Evolutionary conservation across 495 filamentous ascomycete species (phyloP), one percentile per base, ranked within the genome.

Genomic region (Tetracladium marchalianum): DNA sequence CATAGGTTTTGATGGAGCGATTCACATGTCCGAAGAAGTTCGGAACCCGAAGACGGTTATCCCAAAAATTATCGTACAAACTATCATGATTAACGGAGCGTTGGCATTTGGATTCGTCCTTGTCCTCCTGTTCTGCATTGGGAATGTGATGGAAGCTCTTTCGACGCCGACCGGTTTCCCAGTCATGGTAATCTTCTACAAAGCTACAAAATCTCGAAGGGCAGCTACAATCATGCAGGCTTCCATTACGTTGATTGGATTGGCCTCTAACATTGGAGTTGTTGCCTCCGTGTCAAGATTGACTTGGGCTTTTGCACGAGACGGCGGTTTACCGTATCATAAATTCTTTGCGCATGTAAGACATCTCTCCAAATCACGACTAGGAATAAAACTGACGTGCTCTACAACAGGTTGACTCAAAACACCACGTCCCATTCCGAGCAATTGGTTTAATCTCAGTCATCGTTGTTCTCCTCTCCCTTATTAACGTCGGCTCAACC

Each of bases 221-320:
- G 70, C 65, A 1, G 63, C 69, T 5, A 70, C 57, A 31, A 50
- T 59, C 6, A 67, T 76, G 65, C 58, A 67, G 2, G 31, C 33
- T 7, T 17, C 74, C 15, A 53, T 74, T 19, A 60, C 63, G n/a
- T 51, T 70, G 32, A 55, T 69, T 2, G 61, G 63, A 35, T 62
- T 65, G 46, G 62, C 66, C 32, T 60, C 67, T 24, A 53, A 64
- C 38, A 66, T 73, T 43, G 64, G 67, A 38, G 47, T 71, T 35
- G 49, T 73, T 6, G 73, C 73, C 22, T 71, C 67, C 10, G 66
- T 66, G 16, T 75, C 72, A 11, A 63, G 72, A 9, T 50, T 74
- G 11, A 66, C 66, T 11, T 77, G 72, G 72, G 68, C 70, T 0
- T 76, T 77, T 39, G 63, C 72, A 10, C 70, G 72, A 15, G 73